Base-by-base conservation (phyloP, 2,329 filamentous ascomycete genomes). In the Venturiaceae sp. region DNA sequence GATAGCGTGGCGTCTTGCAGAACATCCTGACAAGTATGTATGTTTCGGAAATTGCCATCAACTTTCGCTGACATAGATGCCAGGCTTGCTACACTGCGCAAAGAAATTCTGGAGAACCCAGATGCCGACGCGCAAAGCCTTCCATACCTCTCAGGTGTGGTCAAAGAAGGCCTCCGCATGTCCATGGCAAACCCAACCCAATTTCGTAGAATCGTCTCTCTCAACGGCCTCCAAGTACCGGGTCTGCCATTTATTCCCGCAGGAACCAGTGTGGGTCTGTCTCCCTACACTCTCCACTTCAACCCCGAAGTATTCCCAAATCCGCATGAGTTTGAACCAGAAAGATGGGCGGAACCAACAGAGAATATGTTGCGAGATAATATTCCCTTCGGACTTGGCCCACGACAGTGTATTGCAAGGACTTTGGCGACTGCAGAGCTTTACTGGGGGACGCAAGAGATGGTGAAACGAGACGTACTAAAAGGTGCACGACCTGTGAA, bases 111-210 rank as follows among this genome's bases (percentile, higher is more conserved):
- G 23, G 30, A 50, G n/a, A 50, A 57, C 16, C 39, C 64, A 11
- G 32, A 36, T 23, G 64, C 66, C 60, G 68, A 72, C 46, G 64
- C 68, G 1, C 66, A 72, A 61, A 67, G 68, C 5, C 66, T 78
- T 3, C 69, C 73, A 0, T 80, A 78, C 60, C 74, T 82, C 4
- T 71, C 74, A 16, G 77, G 71, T 0, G 76, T 80, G 2, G 65
- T 82, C 39, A 75, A 73, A 55, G 80, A 82, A 71, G 74, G 71
- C 1, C 71, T 81, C 1, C 72, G 80, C 13, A 66, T 82, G 52
- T 75, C 73, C 60, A 73, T 78, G 72, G 77, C 79, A 0, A 81
- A 80, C 54, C 78, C 79, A 0, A 77, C 73, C 9, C 72, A 77
- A 1, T 69, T 81, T 5, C 77, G 78, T 1, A 76, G 77, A 7